A percentile compares a stretch with the other conserved stretches of the same genome.
Evolutionary conservation across 169 alveolate species (phyloP).

Genomic region (Plasmodium billcollinsi): DNA sequence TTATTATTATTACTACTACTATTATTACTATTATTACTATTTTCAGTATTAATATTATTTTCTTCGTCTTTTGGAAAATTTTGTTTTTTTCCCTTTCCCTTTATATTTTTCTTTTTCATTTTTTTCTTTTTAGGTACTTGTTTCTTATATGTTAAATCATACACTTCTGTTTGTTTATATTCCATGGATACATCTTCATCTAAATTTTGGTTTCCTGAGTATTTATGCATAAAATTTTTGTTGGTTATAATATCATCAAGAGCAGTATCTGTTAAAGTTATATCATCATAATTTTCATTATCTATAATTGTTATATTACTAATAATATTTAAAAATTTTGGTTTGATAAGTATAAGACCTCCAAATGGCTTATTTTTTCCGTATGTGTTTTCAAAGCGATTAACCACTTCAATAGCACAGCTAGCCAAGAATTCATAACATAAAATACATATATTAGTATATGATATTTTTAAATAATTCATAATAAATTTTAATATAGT

Average conservation of each 20-base stretch:
- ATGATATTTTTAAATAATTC: slow-evolving; percentile 47
- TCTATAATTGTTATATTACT: neutral
- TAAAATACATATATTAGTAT: slow-evolving; percentile 40
- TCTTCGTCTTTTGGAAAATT: neutral
- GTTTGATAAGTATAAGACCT: slow-evolving; percentile 55
- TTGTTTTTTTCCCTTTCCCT: too few species aligned
- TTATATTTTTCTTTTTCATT: neutral
- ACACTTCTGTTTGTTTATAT: neutral
- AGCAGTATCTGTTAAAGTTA: neutral
- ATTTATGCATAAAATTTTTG: neutral
- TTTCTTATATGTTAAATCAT: neutral
- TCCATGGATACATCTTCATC: slow-evolving; percentile 17
- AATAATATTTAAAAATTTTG: slow-evolving; percentile 37
- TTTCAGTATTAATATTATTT: neutral
- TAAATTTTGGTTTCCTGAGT: neutral
- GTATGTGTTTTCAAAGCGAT: slow-evolving; percentile 43
- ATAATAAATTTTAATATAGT: slow-evolving; percentile 71
- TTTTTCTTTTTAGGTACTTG: neutral
- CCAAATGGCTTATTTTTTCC: slow-evolving; percentile 42
- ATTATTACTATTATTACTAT: neutral
- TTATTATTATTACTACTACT: neutral
- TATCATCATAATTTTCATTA: neutral
- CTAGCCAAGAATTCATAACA: slow-evolving; percentile 74
- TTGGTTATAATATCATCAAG: slow-evolving; percentile 1
- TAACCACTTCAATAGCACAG: slow-evolving; percentile 57